Percentiles rank a stretch among this genome's conserved stretches.
Conservation (phyloP, 73 alveolate species). For the Paramecium primaurelia region DNA sequence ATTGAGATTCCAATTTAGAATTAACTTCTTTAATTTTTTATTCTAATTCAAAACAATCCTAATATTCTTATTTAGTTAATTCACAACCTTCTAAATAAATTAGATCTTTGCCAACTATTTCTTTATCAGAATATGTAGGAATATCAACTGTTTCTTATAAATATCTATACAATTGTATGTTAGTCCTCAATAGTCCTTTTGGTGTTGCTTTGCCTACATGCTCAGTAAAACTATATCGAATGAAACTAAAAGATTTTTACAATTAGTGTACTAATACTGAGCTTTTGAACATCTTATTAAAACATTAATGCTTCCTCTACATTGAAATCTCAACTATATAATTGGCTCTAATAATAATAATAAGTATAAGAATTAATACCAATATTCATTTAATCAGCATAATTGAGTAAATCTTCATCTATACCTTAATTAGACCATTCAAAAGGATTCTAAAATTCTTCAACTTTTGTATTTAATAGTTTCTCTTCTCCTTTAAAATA, state of each 20-base stretch:
- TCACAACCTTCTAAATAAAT: neutral
- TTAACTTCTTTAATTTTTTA: neutral
- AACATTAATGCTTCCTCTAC: neutral
- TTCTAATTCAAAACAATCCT: neutral
- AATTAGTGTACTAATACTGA: neutral
- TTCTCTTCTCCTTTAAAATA: neutral
- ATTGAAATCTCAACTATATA: neutral
- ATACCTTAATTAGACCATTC: neutral
- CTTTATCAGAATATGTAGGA: neutral
- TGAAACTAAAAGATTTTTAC: slow-evolving; percentile 24
- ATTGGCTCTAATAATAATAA: neutral
- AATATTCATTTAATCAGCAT: neutral
- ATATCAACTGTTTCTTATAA: neutral
- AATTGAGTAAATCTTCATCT: neutral
- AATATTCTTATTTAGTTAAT: neutral
- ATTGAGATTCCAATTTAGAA: neutral
- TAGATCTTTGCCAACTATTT: slow-evolving; percentile 14
- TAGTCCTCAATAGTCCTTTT: neutral
- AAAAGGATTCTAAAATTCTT: neutral
- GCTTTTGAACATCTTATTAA: neutral
- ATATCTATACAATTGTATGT: neutral
- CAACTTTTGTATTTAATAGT: neutral
- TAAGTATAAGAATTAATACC: neutral
- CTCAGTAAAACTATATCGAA: slow-evolving; percentile 12
- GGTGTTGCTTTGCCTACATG: neutral